Evolutionary conservation across 257 asterid species (phyloP), one percentile per base, ranked within the genome.

Genomic region (Lycium ferocissimum): DNA sequence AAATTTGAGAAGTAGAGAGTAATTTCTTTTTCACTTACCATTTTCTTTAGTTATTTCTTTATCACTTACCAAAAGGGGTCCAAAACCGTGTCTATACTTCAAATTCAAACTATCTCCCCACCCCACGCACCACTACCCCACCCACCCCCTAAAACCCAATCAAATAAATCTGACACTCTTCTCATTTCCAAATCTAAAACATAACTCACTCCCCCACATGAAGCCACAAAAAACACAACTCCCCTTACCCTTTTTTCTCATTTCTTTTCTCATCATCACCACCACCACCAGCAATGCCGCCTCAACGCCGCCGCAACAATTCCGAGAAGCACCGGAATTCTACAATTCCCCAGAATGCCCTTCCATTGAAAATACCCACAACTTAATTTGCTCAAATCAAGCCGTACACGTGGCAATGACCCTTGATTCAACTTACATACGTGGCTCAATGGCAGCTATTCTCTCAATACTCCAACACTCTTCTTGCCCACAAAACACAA

Each of bases 361-460:
- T 35, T 76, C 92, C 13, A 59, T 92, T 38, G 76, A 85, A 6
- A 76, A 53, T 17, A n/a, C 58, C 37, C 47, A 63, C 12, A 18
- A 7, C 3, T 81, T 83, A 40, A 40, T 92, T 0, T 95, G 98
- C 80, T 92, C 94, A 5, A 85, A 67, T 12, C 86, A 87, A 1
- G 97, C 91, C 17, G 91, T 94, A 82, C 99, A 95, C 73, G 93
- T 93, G 40, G 99, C 98, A 0, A 96, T 96, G 99, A 95, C 99
- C 2, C 91, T 95, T 2, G 99, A 95, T 85, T 87, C 88, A 5
- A 92, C 95, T 45, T 96, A 96, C 89, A 89, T 96, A 75, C 94
- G 99, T 0, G 99, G 99, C 59, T 94, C 99, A 20, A 91, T 94
- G 95, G 99, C 99, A 6, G 99, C 98, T 1, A 88, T 96, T 38